Evolutionary conservation across 1,284 basidiomycete species (phyloP).

Genomic region (Sphagnurus paluster): DNA sequence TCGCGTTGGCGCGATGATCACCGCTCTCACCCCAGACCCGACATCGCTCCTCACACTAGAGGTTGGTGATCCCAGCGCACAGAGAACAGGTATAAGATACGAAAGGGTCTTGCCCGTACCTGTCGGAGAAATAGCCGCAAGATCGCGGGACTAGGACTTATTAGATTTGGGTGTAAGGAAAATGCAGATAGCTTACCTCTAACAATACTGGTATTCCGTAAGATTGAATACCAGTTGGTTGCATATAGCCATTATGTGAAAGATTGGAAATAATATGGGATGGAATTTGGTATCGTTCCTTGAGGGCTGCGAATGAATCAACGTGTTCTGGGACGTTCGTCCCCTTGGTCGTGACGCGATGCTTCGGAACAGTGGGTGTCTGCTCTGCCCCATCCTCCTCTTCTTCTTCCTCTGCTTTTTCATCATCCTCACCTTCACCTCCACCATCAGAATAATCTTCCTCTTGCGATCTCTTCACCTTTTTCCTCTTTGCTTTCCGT

Average conservation of each 20-base stretch:
- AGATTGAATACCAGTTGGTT: conserved; percentile 75
- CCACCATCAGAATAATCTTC: too few species aligned
- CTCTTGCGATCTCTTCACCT: too few species aligned
- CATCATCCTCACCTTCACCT: conserved; percentile 26
- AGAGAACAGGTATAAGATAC: conserved; percentile 83
- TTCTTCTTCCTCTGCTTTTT: conserved; percentile 23
- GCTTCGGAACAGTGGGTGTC: conserved; percentile 31
- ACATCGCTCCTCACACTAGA: conserved; percentile 45
- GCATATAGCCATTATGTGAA: conserved; percentile 52
- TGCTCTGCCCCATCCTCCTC: conserved; percentile 20
- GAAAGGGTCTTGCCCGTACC: conserved; percentile 94
- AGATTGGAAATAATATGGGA: conserved; percentile 65
- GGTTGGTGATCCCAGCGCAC: conserved; percentile 63
- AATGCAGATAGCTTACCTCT: conserved; percentile 46
- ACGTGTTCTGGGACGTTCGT: conserved; percentile 57
- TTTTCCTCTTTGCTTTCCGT: conserved; percentile 38
- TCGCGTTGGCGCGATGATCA: conserved; percentile 90
- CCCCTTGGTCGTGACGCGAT: conserved; percentile 73
- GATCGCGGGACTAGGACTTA: conserved; percentile 61
- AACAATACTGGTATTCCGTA: conserved; percentile 74
- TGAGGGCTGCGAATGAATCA: conserved; percentile 59
- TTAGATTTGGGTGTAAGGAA: conserved; percentile 6
- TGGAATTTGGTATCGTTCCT: conserved; percentile 55
- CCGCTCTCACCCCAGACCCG: conserved; percentile 68
- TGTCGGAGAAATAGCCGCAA: conserved; percentile 91